phyloP scores from a whole-genome alignment of 2,329 filamentous ascomycete species.

The Orbilia brochopaga region DNA sequence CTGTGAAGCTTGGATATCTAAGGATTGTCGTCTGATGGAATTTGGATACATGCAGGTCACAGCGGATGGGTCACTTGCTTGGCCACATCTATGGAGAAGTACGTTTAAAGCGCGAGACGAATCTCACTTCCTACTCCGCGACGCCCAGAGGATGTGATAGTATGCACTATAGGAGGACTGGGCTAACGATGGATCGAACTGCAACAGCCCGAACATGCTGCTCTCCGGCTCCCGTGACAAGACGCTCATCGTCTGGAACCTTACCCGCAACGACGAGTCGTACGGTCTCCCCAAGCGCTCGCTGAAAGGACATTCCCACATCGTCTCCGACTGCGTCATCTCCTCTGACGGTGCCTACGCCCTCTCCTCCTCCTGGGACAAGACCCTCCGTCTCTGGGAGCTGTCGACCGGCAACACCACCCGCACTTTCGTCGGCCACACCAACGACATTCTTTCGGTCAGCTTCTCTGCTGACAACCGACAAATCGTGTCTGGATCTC shows the following conservation, averaged over 20 bases:
- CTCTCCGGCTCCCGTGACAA: conserved; percentile 97
- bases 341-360: conserved; percentile 48
- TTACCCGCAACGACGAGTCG: conserved; percentile 90
- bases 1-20: conserved; percentile 15
- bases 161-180: conserved; percentile 25
- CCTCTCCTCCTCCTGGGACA: conserved; percentile 57
- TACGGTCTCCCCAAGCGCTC: conserved; percentile 99
- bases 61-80: conserved; percentile 55
- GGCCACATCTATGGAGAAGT: conserved; percentile 55
- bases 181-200: conserved; percentile 59
- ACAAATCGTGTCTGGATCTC: conserved; percentile 52
- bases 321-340: conserved; percentile 97
- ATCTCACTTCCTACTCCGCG: too few species aligned
- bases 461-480: conserved; percentile 52
- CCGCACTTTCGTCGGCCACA: conserved; percentile 61
- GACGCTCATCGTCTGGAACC: conserved; percentile 99
- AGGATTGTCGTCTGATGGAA: conserved; percentile 50
- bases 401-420: conserved; percentile 74
- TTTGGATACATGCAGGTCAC: conserved; percentile 52
- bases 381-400: conserved; percentile 50
- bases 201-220: conserved; percentile 87
- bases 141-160: background rate
- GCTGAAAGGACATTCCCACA: conserved; percentile 98
- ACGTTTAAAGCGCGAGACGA: conserved; percentile 20
- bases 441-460: conserved; percentile 45